A percentile compares a stretch with the other conserved stretches of the same genome.
Evolutionary conservation across 306 rosid genomes (phyloP).

Genomic region (Vigna unguiculata): DNA sequence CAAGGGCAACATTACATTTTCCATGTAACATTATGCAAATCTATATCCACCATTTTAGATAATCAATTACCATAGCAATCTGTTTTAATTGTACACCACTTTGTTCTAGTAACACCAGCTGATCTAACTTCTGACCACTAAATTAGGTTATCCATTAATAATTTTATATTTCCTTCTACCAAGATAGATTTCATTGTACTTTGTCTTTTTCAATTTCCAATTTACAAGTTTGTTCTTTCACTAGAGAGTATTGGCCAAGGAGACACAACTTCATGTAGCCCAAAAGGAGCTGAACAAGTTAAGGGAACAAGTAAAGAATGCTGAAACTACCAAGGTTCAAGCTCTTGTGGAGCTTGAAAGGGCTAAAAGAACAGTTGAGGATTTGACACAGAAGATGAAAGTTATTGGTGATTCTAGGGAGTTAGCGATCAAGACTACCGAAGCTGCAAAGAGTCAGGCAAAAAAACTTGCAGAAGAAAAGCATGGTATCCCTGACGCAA

Average conservation of each 20-base stretch:
- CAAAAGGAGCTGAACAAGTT: constrained; percentile 86
- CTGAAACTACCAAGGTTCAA: constrained; percentile 84
- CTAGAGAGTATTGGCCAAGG: constrained; percentile 88
- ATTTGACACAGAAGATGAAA: constrained; percentile 67
- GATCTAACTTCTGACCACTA: constrained; percentile 24
- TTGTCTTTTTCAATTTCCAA: constrained; percentile 11
- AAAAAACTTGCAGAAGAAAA: constrained; percentile 72
- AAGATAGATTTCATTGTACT: constrained; percentile 14
- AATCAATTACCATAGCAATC: constrained; percentile 6
- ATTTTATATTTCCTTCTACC: constrained; percentile 19
- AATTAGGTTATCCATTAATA: constrained; percentile 2
- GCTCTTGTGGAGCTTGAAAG: constrained; percentile 86
- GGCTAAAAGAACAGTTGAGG: constrained; percentile 68
- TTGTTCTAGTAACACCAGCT: not conserved
- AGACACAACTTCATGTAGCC: constrained; percentile 83
- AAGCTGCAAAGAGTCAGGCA: constrained; percentile 66
- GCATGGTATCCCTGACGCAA: constrained; percentile 51
- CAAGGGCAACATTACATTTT: not conserved
- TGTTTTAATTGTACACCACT: not conserved
- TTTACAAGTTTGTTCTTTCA: constrained; percentile 43
- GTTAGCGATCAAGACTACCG: constrained; percentile 65
- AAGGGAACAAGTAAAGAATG: constrained; percentile 79
- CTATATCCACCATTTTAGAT: constrained; percentile 10
- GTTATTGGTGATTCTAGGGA: constrained; percentile 73
- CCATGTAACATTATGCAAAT: not conserved